These are phyloP conservation scores for Thielaviopsis euricoi DNA, from an alignment of 2,329 filamentous ascomycete species.

Conservation along the genomic window DNA sequence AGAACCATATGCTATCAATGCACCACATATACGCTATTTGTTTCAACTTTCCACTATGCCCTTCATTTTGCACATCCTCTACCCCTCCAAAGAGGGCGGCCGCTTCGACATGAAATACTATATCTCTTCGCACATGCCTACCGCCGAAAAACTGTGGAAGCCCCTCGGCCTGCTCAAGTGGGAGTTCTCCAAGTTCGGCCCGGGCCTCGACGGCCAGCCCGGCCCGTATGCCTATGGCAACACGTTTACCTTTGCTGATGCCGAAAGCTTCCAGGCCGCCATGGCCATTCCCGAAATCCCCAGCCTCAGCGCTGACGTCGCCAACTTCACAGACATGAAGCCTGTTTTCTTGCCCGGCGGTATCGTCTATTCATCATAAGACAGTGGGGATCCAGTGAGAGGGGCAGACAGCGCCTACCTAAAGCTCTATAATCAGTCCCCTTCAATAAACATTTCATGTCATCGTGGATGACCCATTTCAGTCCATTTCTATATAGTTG, in stretches of 20 bases:
- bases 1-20: too few relatives aligned
- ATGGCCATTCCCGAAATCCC: constrained; percentile 1
- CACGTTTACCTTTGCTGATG: constrained; percentile 5
- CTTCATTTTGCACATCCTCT: constrained; percentile 5
- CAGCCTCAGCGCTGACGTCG: constrained; percentile 1
- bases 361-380: background rate
- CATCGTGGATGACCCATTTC: too few relatives aligned
- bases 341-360: constrained; percentile 1
- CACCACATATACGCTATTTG: too few relatives aligned
- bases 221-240: constrained; percentile 2
- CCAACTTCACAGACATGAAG: constrained; percentile 2
- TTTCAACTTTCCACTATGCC: background rate
- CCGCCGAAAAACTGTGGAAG: constrained; percentile 1
- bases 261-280: background rate
- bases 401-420: too few relatives aligned
- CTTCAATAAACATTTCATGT: too few relatives aligned
- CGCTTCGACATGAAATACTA: constrained; percentile 12
- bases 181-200: constrained; percentile 2
- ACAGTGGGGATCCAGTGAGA: too few relatives aligned
- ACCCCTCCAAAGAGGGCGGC: constrained; percentile 8
- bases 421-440: too few relatives aligned
- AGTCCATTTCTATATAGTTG: too few relatives aligned
- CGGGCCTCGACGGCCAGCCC: constrained; percentile 3
- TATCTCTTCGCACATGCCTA: constrained; percentile 2
- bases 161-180: constrained; percentile 6